Evolutionary conservation across 2,329 filamentous ascomycete species (phyloP).

Genomic region (Lachnum nothofagi): DNA sequence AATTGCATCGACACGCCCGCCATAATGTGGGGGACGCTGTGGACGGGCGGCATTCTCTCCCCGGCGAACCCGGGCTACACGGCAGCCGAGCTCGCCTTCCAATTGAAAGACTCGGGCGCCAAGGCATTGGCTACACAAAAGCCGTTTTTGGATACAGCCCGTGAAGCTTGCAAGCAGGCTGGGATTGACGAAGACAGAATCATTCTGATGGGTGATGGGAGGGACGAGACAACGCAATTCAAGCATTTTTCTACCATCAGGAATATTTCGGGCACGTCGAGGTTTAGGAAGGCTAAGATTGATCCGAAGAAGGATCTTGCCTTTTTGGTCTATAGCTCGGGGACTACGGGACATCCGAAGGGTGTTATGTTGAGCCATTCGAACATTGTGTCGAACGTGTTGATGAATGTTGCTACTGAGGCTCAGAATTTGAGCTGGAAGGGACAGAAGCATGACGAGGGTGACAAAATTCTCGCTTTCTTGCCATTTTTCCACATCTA

Average conservation of each 20-base stretch:
- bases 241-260: conserved; percentile 70
- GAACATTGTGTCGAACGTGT: conserved; percentile 73
- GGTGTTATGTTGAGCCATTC: conserved; percentile 80
- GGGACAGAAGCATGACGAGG: conserved; percentile 54
- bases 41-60: conserved; percentile 77
- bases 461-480: conserved; percentile 72
- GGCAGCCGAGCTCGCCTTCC: conserved; percentile 74
- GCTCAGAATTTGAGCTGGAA: conserved; percentile 50
- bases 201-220: conserved; percentile 67
- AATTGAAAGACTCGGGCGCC: conserved; percentile 72
- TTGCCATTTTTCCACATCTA: conserved; percentile 92
- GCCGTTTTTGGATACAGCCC: conserved; percentile 58
- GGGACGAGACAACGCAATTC: conserved; percentile 52
- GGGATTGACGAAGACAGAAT: conserved; percentile 69
- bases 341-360: conserved; percentile 87
- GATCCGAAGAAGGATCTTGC: conserved; percentile 68
- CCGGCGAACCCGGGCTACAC: conserved; percentile 88
- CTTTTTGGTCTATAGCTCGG: conserved; percentile 82
- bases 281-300: conserved; percentile 56
- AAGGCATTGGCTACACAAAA: conserved; percentile 71
- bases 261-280: conserved; percentile 54
- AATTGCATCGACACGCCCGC: conserved; percentile 81
- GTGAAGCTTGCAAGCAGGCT: conserved; percentile 61
- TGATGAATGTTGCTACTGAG: conserved; percentile 53
- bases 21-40: conserved; percentile 72